These are phyloP conservation scores for Mortierella sp. DNA, from an alignment of 371 early-diverging fungal genomes.

Conservation along the genomic window DNA sequence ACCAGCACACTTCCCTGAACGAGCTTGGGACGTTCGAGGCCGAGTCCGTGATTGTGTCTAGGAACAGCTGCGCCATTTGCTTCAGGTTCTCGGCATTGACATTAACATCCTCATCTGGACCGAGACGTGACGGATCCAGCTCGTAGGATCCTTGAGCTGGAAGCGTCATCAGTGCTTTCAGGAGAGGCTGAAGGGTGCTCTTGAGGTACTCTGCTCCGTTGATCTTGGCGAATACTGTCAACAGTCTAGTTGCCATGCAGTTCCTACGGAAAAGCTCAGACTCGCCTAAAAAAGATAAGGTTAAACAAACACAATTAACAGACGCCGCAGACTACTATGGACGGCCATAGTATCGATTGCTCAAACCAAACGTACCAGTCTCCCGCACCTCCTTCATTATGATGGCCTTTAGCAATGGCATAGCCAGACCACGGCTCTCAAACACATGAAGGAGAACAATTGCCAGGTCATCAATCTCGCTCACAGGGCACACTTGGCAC, in stretches of 20 bases:
- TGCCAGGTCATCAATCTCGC: constrained; percentile 90
- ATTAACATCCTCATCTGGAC: constrained; percentile 67
- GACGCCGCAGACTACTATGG: background rate
- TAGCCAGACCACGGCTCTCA: constrained; percentile 77
- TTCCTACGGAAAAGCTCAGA: constrained; percentile 92
- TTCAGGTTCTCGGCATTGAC: constrained; percentile 86
- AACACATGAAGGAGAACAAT: constrained; percentile 82
- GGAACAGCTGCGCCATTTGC: constrained; percentile 77
- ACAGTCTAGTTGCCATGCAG: constrained; percentile 88
- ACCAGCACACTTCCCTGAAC: constrained; percentile 86
- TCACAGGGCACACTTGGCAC: constrained; percentile 87
- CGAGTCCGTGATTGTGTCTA: constrained; percentile 87
- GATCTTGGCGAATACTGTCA: constrained; percentile 85
- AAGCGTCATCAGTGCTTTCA: constrained; percentile 67
- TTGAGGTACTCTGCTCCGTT: constrained; percentile 89
- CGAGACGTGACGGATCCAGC: constrained; percentile 84
- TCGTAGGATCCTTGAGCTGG: constrained; percentile 73
- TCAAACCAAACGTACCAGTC: constrained; percentile 62
- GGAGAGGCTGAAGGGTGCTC: constrained; percentile 79
- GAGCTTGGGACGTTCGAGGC: constrained; percentile 74
- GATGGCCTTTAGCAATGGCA: constrained; percentile 81
- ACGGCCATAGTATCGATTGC: too few relatives aligned
- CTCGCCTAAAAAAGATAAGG: constrained; percentile 55
- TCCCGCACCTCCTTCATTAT: constrained; percentile 86
- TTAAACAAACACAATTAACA: too few relatives aligned